phyloP scores from a whole-genome alignment of 2,329 filamentous ascomycete genomes.

The Aspergillus proliferans region DNA sequence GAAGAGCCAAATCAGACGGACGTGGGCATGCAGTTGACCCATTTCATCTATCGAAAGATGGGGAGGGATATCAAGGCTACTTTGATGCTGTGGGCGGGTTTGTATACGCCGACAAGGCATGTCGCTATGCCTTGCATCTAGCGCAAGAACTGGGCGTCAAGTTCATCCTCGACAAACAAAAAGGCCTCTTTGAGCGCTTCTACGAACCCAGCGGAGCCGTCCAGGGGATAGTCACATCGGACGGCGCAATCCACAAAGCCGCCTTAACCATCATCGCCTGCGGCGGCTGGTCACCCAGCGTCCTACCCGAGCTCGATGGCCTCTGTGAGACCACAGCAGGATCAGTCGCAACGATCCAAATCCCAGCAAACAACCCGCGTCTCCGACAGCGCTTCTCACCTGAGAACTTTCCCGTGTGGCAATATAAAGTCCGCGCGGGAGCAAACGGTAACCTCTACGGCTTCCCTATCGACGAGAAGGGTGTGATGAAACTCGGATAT shows the following conservation, averaged over 20 bases:
- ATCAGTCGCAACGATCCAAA: conserved; percentile 39
- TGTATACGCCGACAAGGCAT: conserved; percentile 43
- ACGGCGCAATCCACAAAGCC: conserved; percentile 30
- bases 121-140: conserved; percentile 41
- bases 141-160: conserved; percentile 37
- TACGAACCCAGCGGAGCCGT: conserved; percentile 10
- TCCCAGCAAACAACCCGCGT: conserved; percentile 36
- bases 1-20: conserved; percentile 22
- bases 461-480: conserved; percentile 40
- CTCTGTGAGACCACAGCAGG: conserved; percentile 47
- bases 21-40: conserved; percentile 32
- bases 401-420: conserved; percentile 43
- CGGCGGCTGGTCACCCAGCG: conserved; percentile 41
- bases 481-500: conserved; percentile 47
- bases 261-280: conserved; percentile 36
- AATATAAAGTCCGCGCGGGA: conserved; percentile 32
- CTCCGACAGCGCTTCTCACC: conserved; percentile 40
- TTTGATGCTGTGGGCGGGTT: conserved; percentile 45
- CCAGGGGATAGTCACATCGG: conserved; percentile 34
- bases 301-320: conserved; percentile 36
- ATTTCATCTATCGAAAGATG: conserved; percentile 26
- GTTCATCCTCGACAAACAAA: conserved; percentile 34
- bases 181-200: conserved; percentile 6
- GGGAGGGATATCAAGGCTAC: conserved; percentile 29
- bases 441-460: conserved; percentile 43